Evolutionary conservation across 805 yeast genomes (phyloP).

Genomic region (Saccharomycopsis schoenii): DNA sequence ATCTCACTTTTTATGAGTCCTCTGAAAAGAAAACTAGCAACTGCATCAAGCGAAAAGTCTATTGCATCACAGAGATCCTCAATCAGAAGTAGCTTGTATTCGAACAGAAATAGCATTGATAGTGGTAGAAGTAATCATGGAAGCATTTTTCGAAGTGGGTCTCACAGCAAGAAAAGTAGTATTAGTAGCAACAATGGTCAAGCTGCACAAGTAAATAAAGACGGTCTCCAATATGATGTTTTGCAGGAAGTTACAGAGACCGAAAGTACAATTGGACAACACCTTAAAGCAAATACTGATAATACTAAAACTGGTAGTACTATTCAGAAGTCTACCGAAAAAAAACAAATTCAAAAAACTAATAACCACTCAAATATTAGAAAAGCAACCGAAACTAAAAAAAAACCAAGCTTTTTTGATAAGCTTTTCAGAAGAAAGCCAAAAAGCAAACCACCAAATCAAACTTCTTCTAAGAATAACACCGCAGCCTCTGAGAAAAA

Average conservation of each 20-base stretch:
- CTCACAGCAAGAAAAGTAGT: background rate
- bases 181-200: background rate
- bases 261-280: background rate
- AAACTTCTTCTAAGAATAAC: background rate
- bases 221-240: background rate
- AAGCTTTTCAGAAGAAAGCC: slow-evolving; percentile 17
- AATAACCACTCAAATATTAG: background rate
- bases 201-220: background rate
- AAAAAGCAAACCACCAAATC: background rate
- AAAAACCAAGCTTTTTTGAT: slow-evolving; percentile 15
- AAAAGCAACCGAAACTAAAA: background rate
- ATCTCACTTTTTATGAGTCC: slow-evolving; percentile 16
- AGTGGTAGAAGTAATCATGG: background rate
- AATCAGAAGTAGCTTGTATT: background rate
- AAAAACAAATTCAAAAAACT: background rate
- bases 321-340: background rate
- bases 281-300: background rate
- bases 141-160: background rate
- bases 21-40: slow-evolving; percentile 9
- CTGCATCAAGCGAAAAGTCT: background rate
- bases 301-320: background rate
- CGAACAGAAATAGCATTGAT: background rate
- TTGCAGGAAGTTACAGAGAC: background rate
- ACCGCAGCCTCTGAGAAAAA: background rate
- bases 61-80: background rate